Base-by-base conservation (phyloP, 441 rosid species). In the Theobroma grandiflorum region DNA sequence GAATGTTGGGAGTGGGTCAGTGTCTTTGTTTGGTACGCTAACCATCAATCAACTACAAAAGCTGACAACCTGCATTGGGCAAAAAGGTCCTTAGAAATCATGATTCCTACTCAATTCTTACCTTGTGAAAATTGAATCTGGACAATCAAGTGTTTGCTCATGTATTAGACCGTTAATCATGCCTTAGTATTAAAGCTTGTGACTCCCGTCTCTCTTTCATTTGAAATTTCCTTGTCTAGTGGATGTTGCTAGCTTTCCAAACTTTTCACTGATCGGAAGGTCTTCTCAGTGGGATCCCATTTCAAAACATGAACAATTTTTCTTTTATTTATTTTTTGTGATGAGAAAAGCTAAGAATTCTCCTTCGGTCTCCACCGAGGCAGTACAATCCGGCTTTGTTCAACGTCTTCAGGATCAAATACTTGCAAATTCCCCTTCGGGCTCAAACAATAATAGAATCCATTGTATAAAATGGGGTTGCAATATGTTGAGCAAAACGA, bases 1-100 rank as follows among this genome's bases (percentile, higher is more conserved):
- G 33, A 58, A 38, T 74, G 67, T 1, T 38, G 33, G 52, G 7
- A 10, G 65, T 57, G 77, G 57, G 74, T 69, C 74, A 42, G n/a
- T 6, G 31, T 33, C 43, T 43, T 5, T 52, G 9, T 63, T 37
- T 67, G 15, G 22, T 18, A n/a, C 6, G 3, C 59, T 1, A 40
- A 3, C 7, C 7, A 6, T 16, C 69, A 10, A 63, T 58, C 14
- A 22, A 58, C 22, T n/a, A 3, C 63, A 58, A 6, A 10, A 22
- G 15, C 63, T 58, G 33, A 58, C 31, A 22, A 0, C 37, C 65
- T 10, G 26, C 37, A 59, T 59, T 59, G 15, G 16, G 11, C 7
- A 59, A 59, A 59, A 59, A 16, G 16, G 16, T 11, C 35, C 7
- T 26, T 26, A 10, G 11, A 26, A 26, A 59, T 26, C 38, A 59